A percentile compares a stretch with the other conserved stretches of the same genome.
Evolutionary conservation across 2,329 filamentous ascomycete species (phyloP).

Genomic region (Cryphonectria radicalis): DNA sequence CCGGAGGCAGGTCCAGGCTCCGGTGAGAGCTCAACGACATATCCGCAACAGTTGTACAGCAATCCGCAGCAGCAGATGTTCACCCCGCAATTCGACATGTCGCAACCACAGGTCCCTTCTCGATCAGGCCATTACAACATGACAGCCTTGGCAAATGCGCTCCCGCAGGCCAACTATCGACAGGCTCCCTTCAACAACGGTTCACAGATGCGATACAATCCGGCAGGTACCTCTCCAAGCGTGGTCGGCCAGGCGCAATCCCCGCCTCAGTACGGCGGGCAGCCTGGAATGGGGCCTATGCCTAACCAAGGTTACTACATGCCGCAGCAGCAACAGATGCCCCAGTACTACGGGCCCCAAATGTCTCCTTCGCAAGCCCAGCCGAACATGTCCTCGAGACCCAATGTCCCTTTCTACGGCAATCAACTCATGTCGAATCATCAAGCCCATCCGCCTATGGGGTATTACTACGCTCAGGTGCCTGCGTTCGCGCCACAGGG

Average conservation of each 20-base stretch:
- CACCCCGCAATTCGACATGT: slow-evolving; percentile 49
- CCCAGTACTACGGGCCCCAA: slow-evolving; percentile 49
- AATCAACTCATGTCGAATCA: slow-evolving; percentile 47
- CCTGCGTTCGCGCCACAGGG: slow-evolving; percentile 43
- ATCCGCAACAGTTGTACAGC: slow-evolving; percentile 39
- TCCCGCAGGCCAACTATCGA: slow-evolving; percentile 48
- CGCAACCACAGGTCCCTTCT: slow-evolving; percentile 37
- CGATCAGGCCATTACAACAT: slow-evolving; percentile 51
- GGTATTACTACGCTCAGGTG: slow-evolving; percentile 51
- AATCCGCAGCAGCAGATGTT: slow-evolving; percentile 47
- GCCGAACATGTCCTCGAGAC: slow-evolving; percentile 41
- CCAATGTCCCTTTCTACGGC: slow-evolving; percentile 50
- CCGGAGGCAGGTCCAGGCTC: slow-evolving; percentile 34
- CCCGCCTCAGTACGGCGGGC: slow-evolving; percentile 43
- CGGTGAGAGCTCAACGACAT: slow-evolving; percentile 33
- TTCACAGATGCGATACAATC: slow-evolving; percentile 40
- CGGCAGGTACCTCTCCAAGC: slow-evolving; percentile 39
- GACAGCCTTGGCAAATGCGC: slow-evolving; percentile 47
- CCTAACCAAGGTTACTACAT: slow-evolving; percentile 52
- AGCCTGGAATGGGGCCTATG: slow-evolving; percentile 43
- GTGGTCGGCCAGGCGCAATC: slow-evolving; percentile 45
- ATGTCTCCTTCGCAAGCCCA: slow-evolving; percentile 44
- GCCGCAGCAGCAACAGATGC: slow-evolving; percentile 44
- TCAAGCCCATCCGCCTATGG: slow-evolving; percentile 40
- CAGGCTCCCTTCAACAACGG: slow-evolving; percentile 44